Conservation (phyloP, 2,329 filamentous ascomycete species). For the Monilinia aucupariae region DNA sequence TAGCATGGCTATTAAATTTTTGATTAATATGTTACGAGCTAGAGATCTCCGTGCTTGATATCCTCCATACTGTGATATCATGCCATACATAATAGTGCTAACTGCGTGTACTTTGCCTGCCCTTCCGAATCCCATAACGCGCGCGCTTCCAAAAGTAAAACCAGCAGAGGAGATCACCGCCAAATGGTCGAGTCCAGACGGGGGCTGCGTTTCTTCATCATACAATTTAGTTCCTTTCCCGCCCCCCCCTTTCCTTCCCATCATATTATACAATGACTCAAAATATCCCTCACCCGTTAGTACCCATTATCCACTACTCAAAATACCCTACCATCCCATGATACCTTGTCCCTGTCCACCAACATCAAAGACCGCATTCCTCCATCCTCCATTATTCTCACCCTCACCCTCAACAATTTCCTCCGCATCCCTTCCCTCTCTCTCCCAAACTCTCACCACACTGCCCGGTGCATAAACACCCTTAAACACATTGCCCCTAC, state of each 20-base stretch:
- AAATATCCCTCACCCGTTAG: not conserved
- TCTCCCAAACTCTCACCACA: conserved; percentile 82
- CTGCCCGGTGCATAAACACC: conserved; percentile 86
- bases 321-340: not conserved
- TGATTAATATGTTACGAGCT: not conserved
- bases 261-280: not conserved
- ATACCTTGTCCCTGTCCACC: not conserved
- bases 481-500: conserved; percentile 63
- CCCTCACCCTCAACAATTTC: conserved; percentile 70
- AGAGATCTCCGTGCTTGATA: not conserved
- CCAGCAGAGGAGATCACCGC: not conserved
- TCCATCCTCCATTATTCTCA: not conserved
- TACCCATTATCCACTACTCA: too few relatives aligned
- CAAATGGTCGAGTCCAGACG: not conserved
- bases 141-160: not conserved
- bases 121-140: not conserved
- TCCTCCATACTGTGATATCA: not conserved
- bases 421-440: conserved; percentile 63
- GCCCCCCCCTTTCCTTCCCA: not conserved
- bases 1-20: too few relatives aligned
- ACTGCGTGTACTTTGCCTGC: not conserved
- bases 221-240: not conserved
- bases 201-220: not conserved
- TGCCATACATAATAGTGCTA: not conserved
- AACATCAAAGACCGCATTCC: conserved; percentile 5